phyloP scores from a whole-genome alignment of 805 yeast species.

The Candida silvatica region DNA sequence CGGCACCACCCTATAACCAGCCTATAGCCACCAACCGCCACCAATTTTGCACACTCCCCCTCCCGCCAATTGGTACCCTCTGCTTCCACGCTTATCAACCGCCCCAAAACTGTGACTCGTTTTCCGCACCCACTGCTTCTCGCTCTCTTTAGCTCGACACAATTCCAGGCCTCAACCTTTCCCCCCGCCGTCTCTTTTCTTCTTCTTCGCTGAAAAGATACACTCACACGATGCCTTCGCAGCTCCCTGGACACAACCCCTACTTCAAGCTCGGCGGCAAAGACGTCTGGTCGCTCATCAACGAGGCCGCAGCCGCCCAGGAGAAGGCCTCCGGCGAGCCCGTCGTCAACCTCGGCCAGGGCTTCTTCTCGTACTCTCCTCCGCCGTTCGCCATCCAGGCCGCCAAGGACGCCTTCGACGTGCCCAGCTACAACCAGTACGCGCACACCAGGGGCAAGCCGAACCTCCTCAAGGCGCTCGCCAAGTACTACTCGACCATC shows the following conservation, averaged over 20 bases:
- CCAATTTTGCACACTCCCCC: too few species aligned
- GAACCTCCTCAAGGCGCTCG: constrained; percentile 57
- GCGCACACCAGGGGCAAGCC: constrained; percentile 89
- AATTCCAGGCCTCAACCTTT: too few species aligned
- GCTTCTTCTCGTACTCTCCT: constrained; percentile 93
- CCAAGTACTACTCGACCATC: constrained; percentile 61
- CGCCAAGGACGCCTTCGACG: constrained; percentile 64
- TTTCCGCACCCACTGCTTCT: too few species aligned
- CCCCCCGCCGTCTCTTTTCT: too few species aligned
- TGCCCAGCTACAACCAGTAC: constrained; percentile 79
- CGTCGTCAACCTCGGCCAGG: constrained; percentile 89
- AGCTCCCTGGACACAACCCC: constrained; percentile 44
- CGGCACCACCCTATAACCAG: too few species aligned
- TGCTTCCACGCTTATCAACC: too few species aligned
- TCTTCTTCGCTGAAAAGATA: too few species aligned
- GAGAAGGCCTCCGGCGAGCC: constrained; percentile 62
- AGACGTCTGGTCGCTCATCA: constrained; percentile 93
- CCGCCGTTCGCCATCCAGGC: constrained; percentile 89
- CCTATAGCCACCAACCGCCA: too few species aligned
- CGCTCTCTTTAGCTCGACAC: too few species aligned
- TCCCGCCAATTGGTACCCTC: too few species aligned
- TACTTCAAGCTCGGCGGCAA: constrained; percentile 67
- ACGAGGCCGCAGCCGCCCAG: constrained; percentile 89
- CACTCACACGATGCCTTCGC: constrained; percentile 8
- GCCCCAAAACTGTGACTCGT: too few species aligned